Evolutionary conservation across 176 grass and related monocot genomes (phyloP).

Genomic region (Olyra latifolia): DNA sequence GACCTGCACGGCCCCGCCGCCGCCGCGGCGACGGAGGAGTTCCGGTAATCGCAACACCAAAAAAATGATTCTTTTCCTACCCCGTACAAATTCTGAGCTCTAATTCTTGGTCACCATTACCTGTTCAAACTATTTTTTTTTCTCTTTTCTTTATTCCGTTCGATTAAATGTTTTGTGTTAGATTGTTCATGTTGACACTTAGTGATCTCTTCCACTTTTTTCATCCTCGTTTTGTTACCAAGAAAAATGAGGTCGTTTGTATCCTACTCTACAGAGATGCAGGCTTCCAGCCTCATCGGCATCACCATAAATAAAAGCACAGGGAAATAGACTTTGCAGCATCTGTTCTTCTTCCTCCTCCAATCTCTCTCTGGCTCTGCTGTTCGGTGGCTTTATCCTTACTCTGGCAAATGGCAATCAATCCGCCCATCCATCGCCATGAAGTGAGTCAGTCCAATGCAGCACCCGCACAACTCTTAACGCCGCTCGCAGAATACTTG

Average conservation of each 20-base stretch:
- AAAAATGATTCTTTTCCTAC: constrained; percentile 55
- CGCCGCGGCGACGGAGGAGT: constrained; percentile 19
- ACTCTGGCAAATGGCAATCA: constrained; percentile 39
- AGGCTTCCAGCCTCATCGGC: constrained; percentile 6
- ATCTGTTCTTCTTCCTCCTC: constrained; percentile 17
- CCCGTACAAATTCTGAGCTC: constrained; percentile 56
- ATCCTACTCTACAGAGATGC: constrained; percentile 35
- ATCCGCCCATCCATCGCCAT: constrained; percentile 18
- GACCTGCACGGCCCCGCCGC: constrained; percentile 69
- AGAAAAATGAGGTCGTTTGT: constrained; percentile 33
- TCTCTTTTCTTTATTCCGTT: not conserved
- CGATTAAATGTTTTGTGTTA: constrained; percentile 32
- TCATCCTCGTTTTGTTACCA: constrained; percentile 26
- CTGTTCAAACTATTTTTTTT: constrained; percentile 50
- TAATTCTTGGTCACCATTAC: constrained; percentile 61
- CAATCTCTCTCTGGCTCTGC: not conserved
- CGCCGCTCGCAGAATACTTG: not conserved
- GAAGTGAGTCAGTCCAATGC: constrained; percentile 37
- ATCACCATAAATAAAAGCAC: constrained; percentile 46
- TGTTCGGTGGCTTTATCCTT: constrained; percentile 28
- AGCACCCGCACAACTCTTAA: constrained; percentile 26
- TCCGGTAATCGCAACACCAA: constrained; percentile 52
- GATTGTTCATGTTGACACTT: constrained; percentile 53
- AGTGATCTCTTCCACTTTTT: constrained; percentile 53
- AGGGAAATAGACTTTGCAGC: constrained; percentile 31